Conservation (phyloP, 1,139 yeast species). For the Taphrina pruni region DNA sequence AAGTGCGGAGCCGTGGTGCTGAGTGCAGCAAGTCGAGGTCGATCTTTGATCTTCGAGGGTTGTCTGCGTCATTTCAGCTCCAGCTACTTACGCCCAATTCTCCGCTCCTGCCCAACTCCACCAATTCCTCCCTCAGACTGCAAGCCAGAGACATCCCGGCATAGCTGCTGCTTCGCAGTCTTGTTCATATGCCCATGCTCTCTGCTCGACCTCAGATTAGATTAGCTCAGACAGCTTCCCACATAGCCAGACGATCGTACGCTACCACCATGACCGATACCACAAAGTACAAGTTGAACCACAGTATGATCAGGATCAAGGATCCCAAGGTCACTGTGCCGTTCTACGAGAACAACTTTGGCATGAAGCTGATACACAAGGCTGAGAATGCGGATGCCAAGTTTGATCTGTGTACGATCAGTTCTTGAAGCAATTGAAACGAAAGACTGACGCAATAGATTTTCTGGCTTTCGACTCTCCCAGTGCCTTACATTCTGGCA, state of each 20-base stretch:
- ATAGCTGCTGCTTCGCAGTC: not conserved
- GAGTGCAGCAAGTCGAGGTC: no score
- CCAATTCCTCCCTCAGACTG: not conserved
- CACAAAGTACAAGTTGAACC: conserved; percentile 46
- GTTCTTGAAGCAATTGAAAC: not conserved
- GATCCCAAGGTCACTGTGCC: conserved; percentile 75
- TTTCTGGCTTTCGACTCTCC: conserved; percentile 65
- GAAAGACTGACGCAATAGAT: conserved; percentile 48
- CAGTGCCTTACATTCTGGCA: conserved; percentile 56
- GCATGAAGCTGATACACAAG: conserved; percentile 66
- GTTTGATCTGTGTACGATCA: conserved; percentile 60
- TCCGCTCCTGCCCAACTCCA: conserved; percentile 3
- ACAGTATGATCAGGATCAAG: conserved; percentile 69
- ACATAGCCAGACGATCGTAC: conserved; percentile 12
- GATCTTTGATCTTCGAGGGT: no score
- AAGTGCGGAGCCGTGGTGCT: no score
- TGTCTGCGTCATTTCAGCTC: conserved; percentile 1
- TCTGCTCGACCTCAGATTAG: conserved; percentile 7
- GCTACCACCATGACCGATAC: conserved; percentile 45
- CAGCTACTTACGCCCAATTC: not conserved
- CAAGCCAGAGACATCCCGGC: not conserved
- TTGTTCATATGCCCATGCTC: conserved; percentile 9
- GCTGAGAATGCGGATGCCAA: conserved; percentile 62
- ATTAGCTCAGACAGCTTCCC: conserved; percentile 13
- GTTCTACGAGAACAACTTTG: conserved; percentile 77